Base-by-base conservation (phyloP, 768 basidiomycete species). In the Rhodotorula sphaerocarpa region DNA sequence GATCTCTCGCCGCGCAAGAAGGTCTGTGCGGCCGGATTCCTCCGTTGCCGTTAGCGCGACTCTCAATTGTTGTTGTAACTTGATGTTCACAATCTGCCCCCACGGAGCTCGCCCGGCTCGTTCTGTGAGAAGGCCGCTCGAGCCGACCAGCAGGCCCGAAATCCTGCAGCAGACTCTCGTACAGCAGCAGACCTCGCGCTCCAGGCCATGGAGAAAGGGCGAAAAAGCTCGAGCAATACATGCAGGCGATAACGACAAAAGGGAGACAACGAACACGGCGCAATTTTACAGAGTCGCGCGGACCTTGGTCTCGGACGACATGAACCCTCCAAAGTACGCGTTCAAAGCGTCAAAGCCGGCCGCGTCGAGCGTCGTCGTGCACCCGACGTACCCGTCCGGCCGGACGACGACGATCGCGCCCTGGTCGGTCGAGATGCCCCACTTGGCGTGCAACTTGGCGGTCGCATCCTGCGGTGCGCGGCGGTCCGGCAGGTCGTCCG, bases 361-460 rank as follows among this genome's bases (percentile, higher is more conserved):
- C 58, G 71, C 55, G 30, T 65, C 65, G 45, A 75, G 57, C 25
- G 66, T 63, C 20, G 70, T 70, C 28, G 72, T 69, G 11, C 71
- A 67, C 3, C 73, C 75, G 50, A 75, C 73, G 66, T 75, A 75
- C 2, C 75, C 75, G 61, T 75, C 75, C 3, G 75, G 75, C 34
- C 75, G 63, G 47, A 75, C 74, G 30, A 72, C 72, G 55, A 75
- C 66, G 63, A 75, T 73, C n/a, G 62, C 69, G 14, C 75, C 75
- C 21, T 54, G 52, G 18, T 57, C 61, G 57, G 69, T 48, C 51
- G 70, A 66, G 42, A 74, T 45, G 30, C 74, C 74, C 52, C 70
- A 74, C 65, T 73, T 73, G 55, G 58, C 46, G 63, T 73, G 72
- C 12, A 73, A 15, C 6, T 70, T 54, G 15, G 62, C 70, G 27